Percentiles rank a stretch among this genome's conserved stretches.
phyloP scores from a whole-genome alignment of 1,139 yeast species.

The Taphrina sp. region DNA sequence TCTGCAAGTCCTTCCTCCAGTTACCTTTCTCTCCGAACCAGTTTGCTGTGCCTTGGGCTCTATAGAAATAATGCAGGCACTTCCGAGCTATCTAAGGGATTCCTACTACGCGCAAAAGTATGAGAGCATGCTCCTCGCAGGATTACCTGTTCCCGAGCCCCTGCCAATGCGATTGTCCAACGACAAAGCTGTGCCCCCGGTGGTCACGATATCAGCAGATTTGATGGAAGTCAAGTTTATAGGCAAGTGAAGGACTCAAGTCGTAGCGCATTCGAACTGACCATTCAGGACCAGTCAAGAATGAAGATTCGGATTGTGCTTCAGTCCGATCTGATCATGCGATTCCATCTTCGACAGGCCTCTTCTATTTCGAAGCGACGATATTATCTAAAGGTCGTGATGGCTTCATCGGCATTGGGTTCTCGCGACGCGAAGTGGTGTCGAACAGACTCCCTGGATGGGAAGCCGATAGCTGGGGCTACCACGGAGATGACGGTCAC shows the following conservation, averaged over 20 bases:
- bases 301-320: slow-evolving; percentile 39
- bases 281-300: slow-evolving; percentile 35
- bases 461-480: slow-evolving; percentile 56
- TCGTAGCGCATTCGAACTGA: not conserved
- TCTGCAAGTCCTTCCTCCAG: too few relatives aligned
- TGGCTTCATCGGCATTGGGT: slow-evolving; percentile 45
- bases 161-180: slow-evolving; percentile 31
- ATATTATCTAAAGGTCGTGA: slow-evolving; percentile 48
- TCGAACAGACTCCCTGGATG: slow-evolving; percentile 49
- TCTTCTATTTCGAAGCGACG: slow-evolving; percentile 59
- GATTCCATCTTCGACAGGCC: slow-evolving; percentile 51
- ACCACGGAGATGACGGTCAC: slow-evolving; percentile 59
- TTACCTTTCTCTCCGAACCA: too few relatives aligned
- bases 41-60: too few relatives aligned
- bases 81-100: slow-evolving; percentile 33
- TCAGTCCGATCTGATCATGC: slow-evolving; percentile 50
- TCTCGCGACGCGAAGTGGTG: slow-evolving; percentile 42
- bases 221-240: slow-evolving; percentile 34
- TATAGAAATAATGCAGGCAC: slow-evolving; percentile 5
- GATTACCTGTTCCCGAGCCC: slow-evolving; percentile 8
- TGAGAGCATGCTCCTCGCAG: slow-evolving; percentile 4
- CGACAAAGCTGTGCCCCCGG: slow-evolving; percentile 32
- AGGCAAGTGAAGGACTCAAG: slow-evolving; percentile 11
- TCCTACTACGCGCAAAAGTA: slow-evolving; percentile 33
- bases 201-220: slow-evolving; percentile 29